Evolutionary conservation across 148 eudicot genomes (phyloP).

Genomic region (Vaccinium corymbosum): DNA sequence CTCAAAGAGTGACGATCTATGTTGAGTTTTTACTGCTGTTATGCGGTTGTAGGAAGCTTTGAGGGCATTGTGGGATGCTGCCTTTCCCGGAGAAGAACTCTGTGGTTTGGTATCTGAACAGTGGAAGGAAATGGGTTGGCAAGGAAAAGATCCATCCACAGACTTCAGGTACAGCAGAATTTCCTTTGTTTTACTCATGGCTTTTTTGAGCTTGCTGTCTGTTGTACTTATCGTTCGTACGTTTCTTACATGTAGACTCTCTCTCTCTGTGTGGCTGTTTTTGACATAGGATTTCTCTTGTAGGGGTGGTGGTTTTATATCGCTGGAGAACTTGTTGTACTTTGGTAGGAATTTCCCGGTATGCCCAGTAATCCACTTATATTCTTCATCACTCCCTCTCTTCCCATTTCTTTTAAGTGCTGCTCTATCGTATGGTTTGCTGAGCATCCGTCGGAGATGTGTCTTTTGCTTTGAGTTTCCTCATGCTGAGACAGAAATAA

Average conservation of each 20-base stretch:
- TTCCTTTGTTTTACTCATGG: conserved; percentile 6
- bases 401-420: neutral
- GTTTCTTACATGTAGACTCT: neutral
- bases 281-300: conserved; percentile 18
- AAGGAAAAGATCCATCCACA: conserved; percentile 99
- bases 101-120: conserved; percentile 79
- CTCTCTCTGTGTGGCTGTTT: conserved; percentile 2
- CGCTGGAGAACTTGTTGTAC: conserved; percentile 82
- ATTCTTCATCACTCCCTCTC: neutral
- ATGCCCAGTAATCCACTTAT: conserved; percentile 17
- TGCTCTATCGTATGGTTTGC: neutral
- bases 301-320: conserved; percentile 98
- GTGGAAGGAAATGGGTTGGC: conserved; percentile 99
- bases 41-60: conserved; percentile 60
- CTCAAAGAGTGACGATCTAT: neutral
- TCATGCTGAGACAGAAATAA: neutral
- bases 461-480: neutral
- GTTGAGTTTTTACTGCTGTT: conserved; percentile 1
- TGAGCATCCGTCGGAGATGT: neutral
- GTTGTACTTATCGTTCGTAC: neutral
- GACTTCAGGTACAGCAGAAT: conserved; percentile 64
- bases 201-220: conserved; percentile 6
- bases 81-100: conserved; percentile 84
- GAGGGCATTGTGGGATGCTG: conserved; percentile 79
- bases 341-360: conserved; percentile 86